phyloP scores from a whole-genome alignment of 371 early-diverging fungal genomes.

The Mucor racemosus region DNA sequence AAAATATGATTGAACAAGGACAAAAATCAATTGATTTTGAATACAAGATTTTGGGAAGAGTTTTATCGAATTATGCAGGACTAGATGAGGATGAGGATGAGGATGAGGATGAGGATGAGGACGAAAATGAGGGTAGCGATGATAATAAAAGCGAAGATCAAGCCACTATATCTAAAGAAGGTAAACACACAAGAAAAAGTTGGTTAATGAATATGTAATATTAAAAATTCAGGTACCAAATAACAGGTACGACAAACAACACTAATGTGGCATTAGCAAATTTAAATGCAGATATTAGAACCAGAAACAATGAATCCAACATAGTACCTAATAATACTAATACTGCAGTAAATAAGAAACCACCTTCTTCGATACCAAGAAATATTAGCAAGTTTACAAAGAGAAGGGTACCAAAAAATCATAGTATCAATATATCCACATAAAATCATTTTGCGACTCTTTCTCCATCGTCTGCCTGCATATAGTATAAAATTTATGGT shows the following conservation, averaged over 20 bases:
- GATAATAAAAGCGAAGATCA: not conserved
- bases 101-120: constrained; percentile 7
- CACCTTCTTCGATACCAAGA: not conserved
- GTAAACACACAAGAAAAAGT: not conserved
- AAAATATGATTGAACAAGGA: constrained; percentile 45
- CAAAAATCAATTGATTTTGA: constrained; percentile 47
- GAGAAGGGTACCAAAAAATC: not conserved
- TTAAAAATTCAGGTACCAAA: constrained; percentile 7
- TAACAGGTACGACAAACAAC: not conserved
- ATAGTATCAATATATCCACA: not conserved
- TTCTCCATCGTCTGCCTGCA: too few species aligned
- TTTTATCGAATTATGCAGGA: constrained; percentile 36
- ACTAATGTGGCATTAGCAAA: not conserved
- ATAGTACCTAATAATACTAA: too few species aligned
- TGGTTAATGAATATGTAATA: not conserved
- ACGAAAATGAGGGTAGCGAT: not conserved
- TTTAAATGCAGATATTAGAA: constrained; percentile 1
- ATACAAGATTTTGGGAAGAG: constrained; percentile 45
- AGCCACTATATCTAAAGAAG: not conserved
- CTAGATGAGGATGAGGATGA: constrained; percentile 15
- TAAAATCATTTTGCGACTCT: not conserved
- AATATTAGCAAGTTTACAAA: not conserved
- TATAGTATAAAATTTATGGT: not conserved
- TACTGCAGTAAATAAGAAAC: not conserved
- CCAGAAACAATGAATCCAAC: constrained; percentile 1